Percentiles rank a stretch among this genome's conserved stretches.
These are phyloP conservation scores for Phialocephala subalpina DNA, from an alignment of 2,329 filamentous ascomycete genomes.

Conservation along the genomic window DNA sequence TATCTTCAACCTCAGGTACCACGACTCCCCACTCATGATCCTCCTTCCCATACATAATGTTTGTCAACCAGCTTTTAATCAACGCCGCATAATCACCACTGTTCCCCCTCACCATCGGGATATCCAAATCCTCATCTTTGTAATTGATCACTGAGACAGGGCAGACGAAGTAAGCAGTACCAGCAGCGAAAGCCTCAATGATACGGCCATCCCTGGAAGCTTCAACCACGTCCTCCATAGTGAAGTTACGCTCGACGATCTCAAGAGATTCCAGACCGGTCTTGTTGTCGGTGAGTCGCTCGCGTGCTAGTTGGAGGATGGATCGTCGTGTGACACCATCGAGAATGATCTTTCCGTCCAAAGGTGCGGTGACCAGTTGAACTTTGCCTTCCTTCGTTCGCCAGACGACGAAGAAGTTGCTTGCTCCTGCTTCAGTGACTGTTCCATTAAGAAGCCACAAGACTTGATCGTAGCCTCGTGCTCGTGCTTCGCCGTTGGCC, in stretches of 20 bases:
- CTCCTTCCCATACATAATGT: conserved; percentile 76
- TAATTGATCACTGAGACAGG: conserved; percentile 74
- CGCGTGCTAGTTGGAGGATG: conserved; percentile 75
- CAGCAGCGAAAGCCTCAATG: conserved; percentile 85
- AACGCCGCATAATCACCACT: conserved; percentile 63
- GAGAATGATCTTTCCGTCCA: conserved; percentile 84
- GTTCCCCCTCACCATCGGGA: conserved; percentile 64
- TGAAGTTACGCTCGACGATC: conserved; percentile 84
- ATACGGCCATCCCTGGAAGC: conserved; percentile 79
- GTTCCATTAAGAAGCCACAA: conserved; percentile 88
- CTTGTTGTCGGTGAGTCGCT: conserved; percentile 59
- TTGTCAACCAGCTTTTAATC: conserved; percentile 72
- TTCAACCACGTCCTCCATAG: conserved; percentile 78
- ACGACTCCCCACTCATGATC: conserved; percentile 75
- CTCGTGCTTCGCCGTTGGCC: conserved; percentile 78
- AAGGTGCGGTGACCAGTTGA: conserved; percentile 82
- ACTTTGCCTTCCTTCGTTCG: conserved; percentile 66
- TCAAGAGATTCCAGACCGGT: conserved; percentile 60
- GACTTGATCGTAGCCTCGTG: conserved; percentile 83
- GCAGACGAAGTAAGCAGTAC: conserved; percentile 82
- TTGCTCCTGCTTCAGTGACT: conserved; percentile 91
- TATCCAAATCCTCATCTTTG: conserved; percentile 67
- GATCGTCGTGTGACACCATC: conserved; percentile 88
- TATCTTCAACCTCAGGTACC: conserved; percentile 61
- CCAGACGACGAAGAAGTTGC: conserved; percentile 92